Evolutionary conservation across 306 rosid genomes (phyloP).

Genomic region (Ormosia emarginata): DNA sequence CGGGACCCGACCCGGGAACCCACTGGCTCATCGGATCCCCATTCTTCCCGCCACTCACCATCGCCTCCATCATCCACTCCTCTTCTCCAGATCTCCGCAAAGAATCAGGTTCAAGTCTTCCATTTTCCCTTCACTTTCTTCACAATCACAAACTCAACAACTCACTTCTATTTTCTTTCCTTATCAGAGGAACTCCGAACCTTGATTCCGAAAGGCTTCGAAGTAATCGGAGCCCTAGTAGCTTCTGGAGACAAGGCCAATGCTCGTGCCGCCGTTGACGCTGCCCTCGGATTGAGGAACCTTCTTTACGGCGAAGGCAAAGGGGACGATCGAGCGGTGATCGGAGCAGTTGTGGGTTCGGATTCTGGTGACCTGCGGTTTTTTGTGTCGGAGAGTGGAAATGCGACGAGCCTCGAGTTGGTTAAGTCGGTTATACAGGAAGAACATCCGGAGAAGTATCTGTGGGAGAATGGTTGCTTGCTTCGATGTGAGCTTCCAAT

Average conservation of each 20-base stretch:
- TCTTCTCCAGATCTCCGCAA: constrained; percentile 44
- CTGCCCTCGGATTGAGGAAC: constrained; percentile 44
- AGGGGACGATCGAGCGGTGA: constrained; percentile 20
- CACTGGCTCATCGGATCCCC: constrained; percentile 92
- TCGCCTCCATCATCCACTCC: constrained; percentile 66
- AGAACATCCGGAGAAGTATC: constrained; percentile 44
- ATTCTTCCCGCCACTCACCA: constrained; percentile 67
- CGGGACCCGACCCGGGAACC: constrained; percentile 43
- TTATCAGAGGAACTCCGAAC: constrained; percentile 68
- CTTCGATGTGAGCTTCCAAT: constrained; percentile 73
- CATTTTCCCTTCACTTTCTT: background rate
- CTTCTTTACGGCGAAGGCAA: constrained; percentile 34
- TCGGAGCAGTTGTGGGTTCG: constrained; percentile 59
- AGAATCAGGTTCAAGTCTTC: constrained; percentile 60
- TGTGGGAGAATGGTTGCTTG: constrained; percentile 90
- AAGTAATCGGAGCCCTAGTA: constrained; percentile 62
- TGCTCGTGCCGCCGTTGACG: constrained; percentile 48
- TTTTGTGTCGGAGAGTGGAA: constrained; percentile 44
- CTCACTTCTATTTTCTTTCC: background rate
- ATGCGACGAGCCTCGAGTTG: constrained; percentile 26
- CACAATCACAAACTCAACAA: background rate
- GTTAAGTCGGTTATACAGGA: constrained; percentile 44
- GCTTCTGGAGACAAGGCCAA: constrained; percentile 34
- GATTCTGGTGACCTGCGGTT: constrained; percentile 39
- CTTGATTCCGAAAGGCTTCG: constrained; percentile 64